A percentile compares a stretch with the other conserved stretches of the same genome.
phyloP scores from a whole-genome alignment of 495 filamentous ascomycete species.

The Bacidia gigantensis region DNA sequence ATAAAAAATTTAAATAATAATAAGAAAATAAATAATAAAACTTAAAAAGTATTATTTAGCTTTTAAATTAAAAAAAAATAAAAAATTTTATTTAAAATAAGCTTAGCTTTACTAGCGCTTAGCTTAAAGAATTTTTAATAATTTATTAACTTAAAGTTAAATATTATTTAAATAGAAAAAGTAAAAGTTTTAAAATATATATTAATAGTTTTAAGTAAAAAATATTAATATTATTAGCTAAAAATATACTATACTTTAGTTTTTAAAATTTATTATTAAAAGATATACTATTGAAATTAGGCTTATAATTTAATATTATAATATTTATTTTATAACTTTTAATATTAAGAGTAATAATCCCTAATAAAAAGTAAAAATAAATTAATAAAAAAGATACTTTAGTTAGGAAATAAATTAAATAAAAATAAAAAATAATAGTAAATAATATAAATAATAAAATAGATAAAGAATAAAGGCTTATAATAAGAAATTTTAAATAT shows the following conservation, averaged over 20 bases:
- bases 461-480: background rate
- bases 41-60: background rate
- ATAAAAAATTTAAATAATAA: background rate
- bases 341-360: too few species aligned
- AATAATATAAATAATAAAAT: background rate
- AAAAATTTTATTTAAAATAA: background rate
- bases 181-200: background rate
- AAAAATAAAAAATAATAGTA: background rate
- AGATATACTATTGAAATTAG: background rate
- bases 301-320: background rate
- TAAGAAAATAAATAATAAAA: background rate
- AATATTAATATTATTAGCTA: background rate
- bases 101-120: background rate
- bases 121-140: background rate
- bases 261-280: background rate
- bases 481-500: background rate
- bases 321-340: background rate
- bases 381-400: too few species aligned
- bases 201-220: background rate
- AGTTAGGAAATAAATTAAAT: too few species aligned
- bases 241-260: background rate
- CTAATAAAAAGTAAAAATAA: too few species aligned
- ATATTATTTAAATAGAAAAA: conserved; percentile 3
- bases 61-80: background rate
- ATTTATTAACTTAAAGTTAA: background rate